Evolutionary conservation across 768 basidiomycete species (phyloP), one percentile per base, ranked within the genome.

Genomic region (Trametes meyenii): DNA sequence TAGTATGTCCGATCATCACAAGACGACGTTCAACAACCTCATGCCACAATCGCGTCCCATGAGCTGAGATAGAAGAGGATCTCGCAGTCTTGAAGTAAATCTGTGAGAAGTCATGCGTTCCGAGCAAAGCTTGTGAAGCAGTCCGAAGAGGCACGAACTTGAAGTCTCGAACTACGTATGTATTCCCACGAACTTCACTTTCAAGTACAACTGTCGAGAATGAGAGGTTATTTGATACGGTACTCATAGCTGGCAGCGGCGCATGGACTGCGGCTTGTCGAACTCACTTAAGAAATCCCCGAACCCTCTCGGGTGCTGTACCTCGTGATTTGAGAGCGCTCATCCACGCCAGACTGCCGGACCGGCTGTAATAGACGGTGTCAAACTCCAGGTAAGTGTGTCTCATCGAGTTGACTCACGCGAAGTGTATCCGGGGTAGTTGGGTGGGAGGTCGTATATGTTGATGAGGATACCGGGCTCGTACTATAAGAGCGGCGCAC

Each of bases 391-490:
- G 39, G 13, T 48, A 14, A 11, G 5, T 12, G 21, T 5, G 14
- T 10, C n/a, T 5, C 7, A 35, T 8, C 26, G 23, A 4, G 21
- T n/a, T 13, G 16, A 65, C 66, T 61, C 59, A 66, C 67, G 69
- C 13, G 69, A 56, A 19, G 43, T 62, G 64, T 69, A 70, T 10
- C 65, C 67, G 33, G 67, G 65, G 60, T 67, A 70, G 67, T 67
- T 63, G 14, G 62, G 23, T 11, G 69, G 69, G 21, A 70, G 53
- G 60, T 66, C 54, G 68, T 74, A 70, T 65, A 72, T 74, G 70
- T 74, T 70, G 63, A 70, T 69, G 33, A 70, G 62, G 50, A 72
- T 70, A 21, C 71, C 69, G 38, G 71, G 71, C 56, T 72, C 71
- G 63, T 72, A 64, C 64, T 60, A 40, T 3, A 16, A 16, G 21